phyloP scores from a whole-genome alignment of 306 rosid species.

The Acacia confusa region DNA sequence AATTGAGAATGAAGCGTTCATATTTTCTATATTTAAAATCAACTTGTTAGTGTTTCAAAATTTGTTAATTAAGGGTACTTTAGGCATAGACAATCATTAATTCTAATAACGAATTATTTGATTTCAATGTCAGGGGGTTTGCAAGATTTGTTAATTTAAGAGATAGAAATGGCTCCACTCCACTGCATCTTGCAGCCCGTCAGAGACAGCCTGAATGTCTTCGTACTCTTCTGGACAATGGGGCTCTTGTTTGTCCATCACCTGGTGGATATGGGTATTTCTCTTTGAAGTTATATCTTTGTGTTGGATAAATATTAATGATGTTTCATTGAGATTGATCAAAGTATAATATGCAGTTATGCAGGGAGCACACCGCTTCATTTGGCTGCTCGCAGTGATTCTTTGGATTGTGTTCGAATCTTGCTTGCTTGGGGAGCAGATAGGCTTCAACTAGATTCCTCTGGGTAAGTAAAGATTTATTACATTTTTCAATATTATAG shows the following conservation, averaged over 20 bases:
- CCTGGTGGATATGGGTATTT: constrained; percentile 77
- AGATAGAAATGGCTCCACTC: constrained; percentile 86
- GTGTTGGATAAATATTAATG: constrained; percentile 7
- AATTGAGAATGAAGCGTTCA: neutral
- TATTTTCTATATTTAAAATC: neutral
- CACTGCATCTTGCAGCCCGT: constrained; percentile 85
- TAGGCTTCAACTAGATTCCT: constrained; percentile 72
- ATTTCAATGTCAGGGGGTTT: constrained; percentile 70
- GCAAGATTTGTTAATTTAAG: constrained; percentile 86
- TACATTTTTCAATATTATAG: neutral
- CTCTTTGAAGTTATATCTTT: constrained; percentile 7
- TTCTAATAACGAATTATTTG: constrained; percentile 4
- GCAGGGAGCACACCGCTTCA: constrained; percentile 87
- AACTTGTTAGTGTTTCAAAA: neutral
- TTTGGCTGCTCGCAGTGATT: constrained; percentile 86
- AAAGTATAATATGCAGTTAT: constrained; percentile 54
- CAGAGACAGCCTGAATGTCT: constrained; percentile 62
- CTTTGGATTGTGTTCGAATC: constrained; percentile 75
- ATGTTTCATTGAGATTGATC: constrained; percentile 41
- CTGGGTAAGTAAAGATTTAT: constrained; percentile 54
- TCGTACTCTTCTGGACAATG: constrained; percentile 68
- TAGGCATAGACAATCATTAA: neutral
- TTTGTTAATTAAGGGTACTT: neutral
- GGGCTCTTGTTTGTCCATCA: constrained; percentile 84
- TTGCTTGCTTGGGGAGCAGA: constrained; percentile 96